Conservation (phyloP, 768 basidiomycete genomes). For the Naganishia antarctica region DNA sequence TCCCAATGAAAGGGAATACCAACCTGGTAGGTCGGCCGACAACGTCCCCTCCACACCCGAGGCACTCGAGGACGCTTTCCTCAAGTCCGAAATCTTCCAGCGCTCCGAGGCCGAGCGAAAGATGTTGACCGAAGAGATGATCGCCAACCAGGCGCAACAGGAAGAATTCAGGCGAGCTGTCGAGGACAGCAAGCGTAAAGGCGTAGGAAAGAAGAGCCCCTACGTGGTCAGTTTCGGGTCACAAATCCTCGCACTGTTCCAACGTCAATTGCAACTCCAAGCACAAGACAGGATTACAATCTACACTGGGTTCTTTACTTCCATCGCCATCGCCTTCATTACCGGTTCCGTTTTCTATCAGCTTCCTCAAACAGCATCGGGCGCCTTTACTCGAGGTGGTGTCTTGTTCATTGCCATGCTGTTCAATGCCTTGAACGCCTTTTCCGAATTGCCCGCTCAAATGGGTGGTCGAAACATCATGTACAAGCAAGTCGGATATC, state of each 20-base stretch:
- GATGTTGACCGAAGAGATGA: conserved; percentile 60
- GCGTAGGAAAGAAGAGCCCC: conserved; percentile 66
- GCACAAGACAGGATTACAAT: conserved; percentile 75
- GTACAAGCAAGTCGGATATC: conserved; percentile 52
- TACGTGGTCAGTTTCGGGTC: conserved; percentile 74
- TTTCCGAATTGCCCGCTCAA: conserved; percentile 54
- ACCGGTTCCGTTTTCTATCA: conserved; percentile 71
- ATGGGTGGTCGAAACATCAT: conserved; percentile 72
- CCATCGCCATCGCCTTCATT: conserved; percentile 53
- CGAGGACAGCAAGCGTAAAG: conserved; percentile 70
- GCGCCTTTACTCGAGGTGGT: conserved; percentile 81
- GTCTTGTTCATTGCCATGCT: conserved; percentile 62
- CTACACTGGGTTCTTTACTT: conserved; percentile 59
- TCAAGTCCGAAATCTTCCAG: conserved; percentile 53
- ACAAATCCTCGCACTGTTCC: conserved; percentile 67
- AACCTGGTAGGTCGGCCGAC: conserved; percentile 57
- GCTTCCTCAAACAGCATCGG: conserved; percentile 65
- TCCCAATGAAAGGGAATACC: conserved; percentile 57
- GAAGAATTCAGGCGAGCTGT: conserved; percentile 75
- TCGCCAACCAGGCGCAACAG: conserved; percentile 54
- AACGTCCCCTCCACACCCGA: conserved; percentile 68
- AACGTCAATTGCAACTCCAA: conserved; percentile 64
- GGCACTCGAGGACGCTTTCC: conserved; percentile 63
- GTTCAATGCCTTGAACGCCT: conserved; percentile 52
- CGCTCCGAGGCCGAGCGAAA: conserved; percentile 54